Base-by-base conservation (phyloP, 2,329 filamentous ascomycete genomes). In the Calonectria fujianensis region DNA sequence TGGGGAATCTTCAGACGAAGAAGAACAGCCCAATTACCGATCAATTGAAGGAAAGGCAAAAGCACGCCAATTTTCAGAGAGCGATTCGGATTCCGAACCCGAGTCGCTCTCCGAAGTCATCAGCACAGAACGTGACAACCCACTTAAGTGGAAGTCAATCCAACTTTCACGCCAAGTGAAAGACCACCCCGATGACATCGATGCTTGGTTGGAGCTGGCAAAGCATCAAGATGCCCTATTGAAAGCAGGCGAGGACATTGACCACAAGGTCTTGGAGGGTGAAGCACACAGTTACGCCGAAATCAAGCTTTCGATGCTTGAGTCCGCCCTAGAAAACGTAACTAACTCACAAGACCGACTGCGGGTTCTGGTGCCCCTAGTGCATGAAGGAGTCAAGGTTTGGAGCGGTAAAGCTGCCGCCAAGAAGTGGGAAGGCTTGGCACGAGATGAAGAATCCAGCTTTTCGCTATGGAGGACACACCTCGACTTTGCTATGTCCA, bases 201-300 rank as follows among this genome's bases (percentile, higher is more conserved):
- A 92, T 52, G 89, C 92, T 24, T 98, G 96, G 96, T 84, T 97
- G 20, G 89, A 91, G 48, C 88, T 98, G n/a, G 93, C 96, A 59
- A 86, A 92, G 10, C 92, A 98, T 75, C 96, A 98, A 85, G 92
- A 95, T 75, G 83, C 85, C 2, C 87, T 97, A 70, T 85, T 96
- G 52, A 86, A 86, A 67, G 85, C 88, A 31, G 87, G 88, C 32
- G 85, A 88, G 29, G 85, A 84, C 54, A 82, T 81, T 74, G 86
- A 86, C 80, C 88, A 82, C 52, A 87, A 84, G 50, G 83, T 81
- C 37, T 92, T 91, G 0, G 86, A 87, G 35, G 91, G 92, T 4
- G 94, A 97, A 80, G 86, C 88, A 66, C 90, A 89, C 75, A 93
- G 93, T 75, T 91, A 95, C 70, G 93, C 95, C 4, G 94, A 97